Base-by-base conservation (phyloP, 2,329 filamentous ascomycete genomes). In the Raffaelea arxii region DNA sequence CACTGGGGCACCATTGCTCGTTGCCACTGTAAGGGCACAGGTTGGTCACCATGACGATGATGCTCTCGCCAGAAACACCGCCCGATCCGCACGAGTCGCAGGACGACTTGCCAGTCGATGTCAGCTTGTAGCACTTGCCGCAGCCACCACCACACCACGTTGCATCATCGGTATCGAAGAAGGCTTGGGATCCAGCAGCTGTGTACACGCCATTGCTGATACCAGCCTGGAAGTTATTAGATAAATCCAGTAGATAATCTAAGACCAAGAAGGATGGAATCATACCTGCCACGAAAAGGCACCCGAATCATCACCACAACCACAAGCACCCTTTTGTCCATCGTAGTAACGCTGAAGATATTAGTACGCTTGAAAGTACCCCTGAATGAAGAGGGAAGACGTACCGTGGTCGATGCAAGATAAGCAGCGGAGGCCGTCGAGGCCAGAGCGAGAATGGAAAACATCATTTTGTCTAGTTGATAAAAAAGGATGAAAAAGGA, bases 11-110 rank as follows among this genome's bases (percentile, higher is more conserved):
- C 63, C 63, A 65, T 49, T 57, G 49, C 41, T 55, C 54, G 40
- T 65, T 65, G 14, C 63, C 59, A 36, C 53, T 55, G 48, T 62
- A 54, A 1, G 63, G 62, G 47, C 63, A 65, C 6, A 65, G 54
- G 45, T 65, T 65, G 19, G 60, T 63, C 9, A 63, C 56, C 58
- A 60, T 59, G 38, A 61, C 57, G 25, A 54, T 56, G 43, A 61
- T 59, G 46, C 49, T 54, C 40, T 53, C 37, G 12, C 59, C 58
- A 6, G 45, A 14, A 14, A 25, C 51, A 18, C 53, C 56, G 24
- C 56, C 56, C 2, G 49, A 45, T 18, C 58, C 57, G 41, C 55
- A 56, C 12, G 43, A 40, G 35, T 38, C 47, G 51, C 55, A 57
- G 4, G 57, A 52, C 25, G 54, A 35, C 4, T 41, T 35, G 19